Evolutionary conservation across 306 rosid species (phyloP).

Genomic region (Cyamopsis tetragonoloba): DNA sequence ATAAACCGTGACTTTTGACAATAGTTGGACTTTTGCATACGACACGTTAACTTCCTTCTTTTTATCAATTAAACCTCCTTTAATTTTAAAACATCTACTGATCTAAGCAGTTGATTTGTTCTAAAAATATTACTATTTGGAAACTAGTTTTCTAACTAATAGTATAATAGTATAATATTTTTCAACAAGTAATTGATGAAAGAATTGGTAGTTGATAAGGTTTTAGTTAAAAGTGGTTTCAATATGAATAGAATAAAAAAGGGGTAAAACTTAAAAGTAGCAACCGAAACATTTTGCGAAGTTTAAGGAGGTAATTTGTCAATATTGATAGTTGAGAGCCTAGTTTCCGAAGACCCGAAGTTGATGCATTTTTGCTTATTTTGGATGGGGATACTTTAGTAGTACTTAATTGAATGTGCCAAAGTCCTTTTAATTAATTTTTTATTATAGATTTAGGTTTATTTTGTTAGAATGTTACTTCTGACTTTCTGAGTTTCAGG

Average conservation of each 20-base stretch:
- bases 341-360: background rate
- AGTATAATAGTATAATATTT: too few species aligned
- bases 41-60: background rate
- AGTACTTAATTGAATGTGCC: background rate
- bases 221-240: background rate
- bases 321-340: background rate
- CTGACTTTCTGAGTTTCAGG: background rate
- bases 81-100: background rate
- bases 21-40: conserved; percentile 3
- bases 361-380: background rate
- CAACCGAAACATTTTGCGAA: background rate
- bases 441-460: background rate
- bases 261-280: background rate
- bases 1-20: background rate
- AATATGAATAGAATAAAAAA: background rate
- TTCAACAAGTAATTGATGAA: background rate
- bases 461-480: conserved; percentile 12
- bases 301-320: background rate
- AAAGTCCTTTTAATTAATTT: background rate
- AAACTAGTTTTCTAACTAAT: background rate
- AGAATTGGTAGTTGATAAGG: background rate
- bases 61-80: background rate
- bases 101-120: background rate
- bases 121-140: background rate
- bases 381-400: background rate